These are phyloP conservation scores for Candida saitoana DNA, from an alignment of 805 yeast species.

Conservation along the genomic window DNA sequence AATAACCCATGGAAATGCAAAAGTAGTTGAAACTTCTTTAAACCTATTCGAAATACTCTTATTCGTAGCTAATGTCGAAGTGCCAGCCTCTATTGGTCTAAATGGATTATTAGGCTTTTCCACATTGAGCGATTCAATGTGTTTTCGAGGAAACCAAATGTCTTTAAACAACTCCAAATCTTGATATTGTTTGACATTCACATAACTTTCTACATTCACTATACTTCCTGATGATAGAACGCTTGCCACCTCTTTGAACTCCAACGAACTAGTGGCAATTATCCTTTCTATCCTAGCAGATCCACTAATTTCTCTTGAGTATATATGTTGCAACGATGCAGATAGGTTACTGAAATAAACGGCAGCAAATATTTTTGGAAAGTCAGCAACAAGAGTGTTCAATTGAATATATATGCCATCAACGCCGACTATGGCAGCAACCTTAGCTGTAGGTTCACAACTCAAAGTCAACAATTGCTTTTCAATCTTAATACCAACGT, in stretches of 20 bases:
- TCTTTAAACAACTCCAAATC: conserved; percentile 80
- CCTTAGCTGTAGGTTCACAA: conserved; percentile 92
- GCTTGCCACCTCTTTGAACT: conserved; percentile 37
- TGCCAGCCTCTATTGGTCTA: neutral
- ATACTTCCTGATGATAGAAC: conserved; percentile 50
- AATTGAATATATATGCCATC: conserved; percentile 61
- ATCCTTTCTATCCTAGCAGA: conserved; percentile 48
- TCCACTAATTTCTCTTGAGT: conserved; percentile 86
- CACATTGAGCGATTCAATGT: conserved; percentile 4
- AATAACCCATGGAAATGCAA: conserved; percentile 72
- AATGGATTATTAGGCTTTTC: neutral
- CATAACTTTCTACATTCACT: conserved; percentile 52
- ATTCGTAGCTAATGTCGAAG: conserved; percentile 19
- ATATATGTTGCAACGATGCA: conserved; percentile 82
- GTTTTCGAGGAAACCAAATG: conserved; percentile 62
- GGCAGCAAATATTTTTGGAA: conserved; percentile 37
- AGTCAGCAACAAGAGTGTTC: conserved; percentile 45
- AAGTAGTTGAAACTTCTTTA: conserved; percentile 56
- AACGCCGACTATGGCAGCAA: conserved; percentile 76
- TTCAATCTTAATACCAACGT: conserved; percentile 60
- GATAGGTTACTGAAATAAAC: conserved; percentile 52
- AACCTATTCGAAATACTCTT: conserved; percentile 44
- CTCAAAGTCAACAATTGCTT: conserved; percentile 74
- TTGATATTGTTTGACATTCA: conserved; percentile 81
- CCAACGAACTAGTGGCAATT: conserved; percentile 45